Base-by-base conservation (phyloP, 1,284 basidiomycete genomes). In the Fomitiporia mediterranea region DNA sequence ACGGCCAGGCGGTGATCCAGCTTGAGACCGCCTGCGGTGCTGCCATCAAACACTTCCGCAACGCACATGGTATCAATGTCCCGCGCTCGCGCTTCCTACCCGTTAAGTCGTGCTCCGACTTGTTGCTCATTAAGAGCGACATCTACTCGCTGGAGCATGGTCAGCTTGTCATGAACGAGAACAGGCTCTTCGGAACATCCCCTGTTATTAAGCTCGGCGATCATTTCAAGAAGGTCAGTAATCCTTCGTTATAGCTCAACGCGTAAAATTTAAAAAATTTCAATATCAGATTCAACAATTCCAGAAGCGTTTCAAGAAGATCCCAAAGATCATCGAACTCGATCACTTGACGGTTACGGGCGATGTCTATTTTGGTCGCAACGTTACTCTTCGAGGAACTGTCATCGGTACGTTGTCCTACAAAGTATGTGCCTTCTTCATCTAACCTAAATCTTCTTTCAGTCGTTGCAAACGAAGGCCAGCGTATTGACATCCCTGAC, bases 121-220 rank as follows among this genome's bases (percentile, higher is more conserved):
- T 98, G 65, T 81, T 98, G 30, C 79, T 98, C 64, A 97, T 98
- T 82, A 99, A 96, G 76, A 93, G 89, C 64, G 94, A 98, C 70
- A 88, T 99, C 62, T 99, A 99, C 80, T 91, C 89, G 62, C 79
- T 99, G 52, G 79, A 91, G 73, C 96, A 99, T 72, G 97, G 97
- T 56, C 91, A 92, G 67, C 84, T 99, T 53, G 84, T 94, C 62
- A 89, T 98, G 82, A 95, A 93, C 72, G 84, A 87, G 65, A 80
- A 84, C 57, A 77, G 94, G 67, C 91, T 95, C 83, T 98, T 98
- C 71, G 89, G 86, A 69, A 93, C 89, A 42, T 98, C 94, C 2
- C 97, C 97, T 19, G 97, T 99, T 55, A 94, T 99, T 79, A 98
- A 99, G 80, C 84, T 99, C 43, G 94, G 95, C 49, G 94, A 96